Conservation (phyloP, 176 grass and related monocot species). For the Hyparrhenia diplandra region DNA sequence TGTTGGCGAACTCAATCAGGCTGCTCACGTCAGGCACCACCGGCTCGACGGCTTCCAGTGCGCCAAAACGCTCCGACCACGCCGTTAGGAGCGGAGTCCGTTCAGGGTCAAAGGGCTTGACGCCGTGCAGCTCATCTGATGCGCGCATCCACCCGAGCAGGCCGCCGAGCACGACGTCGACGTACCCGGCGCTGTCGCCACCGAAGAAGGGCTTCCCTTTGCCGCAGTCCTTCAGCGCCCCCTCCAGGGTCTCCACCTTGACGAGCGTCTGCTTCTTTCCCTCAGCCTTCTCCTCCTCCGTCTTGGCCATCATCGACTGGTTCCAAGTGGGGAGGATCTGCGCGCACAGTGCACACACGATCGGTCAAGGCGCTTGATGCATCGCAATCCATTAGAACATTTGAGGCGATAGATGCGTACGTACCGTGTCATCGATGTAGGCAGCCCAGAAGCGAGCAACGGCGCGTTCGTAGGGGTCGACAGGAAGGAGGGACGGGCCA, state of each 20-base stretch:
- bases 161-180: conserved; percentile 43
- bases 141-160: not conserved
- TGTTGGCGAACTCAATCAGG: not conserved
- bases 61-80: conserved; percentile 35
- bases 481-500: not conserved
- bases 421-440: conserved; percentile 38
- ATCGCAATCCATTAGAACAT: no score
- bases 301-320: no score
- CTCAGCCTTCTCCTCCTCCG: no score
- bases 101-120: conserved; percentile 22
- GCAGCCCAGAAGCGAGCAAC: conserved; percentile 3
- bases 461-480: conserved; percentile 9
- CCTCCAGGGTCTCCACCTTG: conserved; percentile 18
- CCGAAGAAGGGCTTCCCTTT: conserved; percentile 49
- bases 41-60: conserved; percentile 1
- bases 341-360: no score
- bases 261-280: no score
- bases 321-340: conserved; percentile 11
- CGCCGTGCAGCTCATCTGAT: not conserved
- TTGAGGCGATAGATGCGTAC: no score
- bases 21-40: not conserved
- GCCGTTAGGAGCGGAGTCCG: conserved; percentile 33
- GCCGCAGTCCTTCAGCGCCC: conserved; percentile 22
- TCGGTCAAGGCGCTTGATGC: no score
- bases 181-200: conserved; percentile 24